Conservation (phyloP, 2,329 filamentous ascomycete genomes). For the Aspergillus pseudoviridinutans region DNA sequence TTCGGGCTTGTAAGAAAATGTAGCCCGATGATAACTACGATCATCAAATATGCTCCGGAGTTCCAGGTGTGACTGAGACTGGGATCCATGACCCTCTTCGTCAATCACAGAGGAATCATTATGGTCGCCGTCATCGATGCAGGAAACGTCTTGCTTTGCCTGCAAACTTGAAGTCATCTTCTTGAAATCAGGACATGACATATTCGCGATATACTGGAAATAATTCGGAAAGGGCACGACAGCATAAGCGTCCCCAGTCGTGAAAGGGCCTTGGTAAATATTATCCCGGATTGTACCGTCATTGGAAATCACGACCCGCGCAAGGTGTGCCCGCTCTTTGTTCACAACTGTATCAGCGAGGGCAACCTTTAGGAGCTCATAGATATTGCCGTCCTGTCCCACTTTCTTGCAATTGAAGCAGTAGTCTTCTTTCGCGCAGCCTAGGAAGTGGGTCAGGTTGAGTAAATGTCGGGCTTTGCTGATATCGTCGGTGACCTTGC, state of each 20-base stretch:
- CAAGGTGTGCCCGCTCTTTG: constrained; percentile 29
- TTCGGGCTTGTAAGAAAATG: too few relatives aligned
- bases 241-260: constrained; percentile 36
- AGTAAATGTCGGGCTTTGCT: constrained; percentile 36
- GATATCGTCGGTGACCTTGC: too few relatives aligned
- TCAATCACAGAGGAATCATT: too few relatives aligned
- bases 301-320: constrained; percentile 58
- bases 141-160: too few relatives aligned
- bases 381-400: constrained; percentile 52
- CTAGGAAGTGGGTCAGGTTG: constrained; percentile 54
- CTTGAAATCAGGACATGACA: too few relatives aligned
- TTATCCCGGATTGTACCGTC: constrained; percentile 61
- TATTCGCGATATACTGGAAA: too few relatives aligned
- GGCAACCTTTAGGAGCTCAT: constrained; percentile 50
- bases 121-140: too few relatives aligned
- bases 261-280: constrained; percentile 60
- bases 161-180: too few relatives aligned
- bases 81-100: too few relatives aligned
- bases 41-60: too few relatives aligned
- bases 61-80: too few relatives aligned
- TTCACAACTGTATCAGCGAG: constrained; percentile 45
- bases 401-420: constrained; percentile 48
- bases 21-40: too few relatives aligned
- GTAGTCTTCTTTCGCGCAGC: constrained; percentile 59
- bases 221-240: constrained; percentile 3